A percentile compares a stretch with the other conserved stretches of the same genome.
These are phyloP conservation scores for Saksenaea vasiformis DNA, from an alignment of 371 early-diverging fungal genomes.

Conservation along the genomic window DNA sequence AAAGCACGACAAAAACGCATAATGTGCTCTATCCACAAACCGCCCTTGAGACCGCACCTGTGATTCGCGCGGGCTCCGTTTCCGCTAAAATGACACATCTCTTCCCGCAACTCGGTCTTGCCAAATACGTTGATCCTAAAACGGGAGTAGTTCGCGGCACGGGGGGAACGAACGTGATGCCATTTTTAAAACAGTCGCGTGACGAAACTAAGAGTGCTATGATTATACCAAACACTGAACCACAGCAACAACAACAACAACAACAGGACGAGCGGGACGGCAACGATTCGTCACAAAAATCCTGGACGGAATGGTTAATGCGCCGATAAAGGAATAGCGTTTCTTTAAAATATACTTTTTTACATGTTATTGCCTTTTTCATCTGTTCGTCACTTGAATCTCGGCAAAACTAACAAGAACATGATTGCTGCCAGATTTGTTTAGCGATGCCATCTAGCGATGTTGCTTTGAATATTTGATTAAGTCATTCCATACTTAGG, in stretches of 20 bases:
- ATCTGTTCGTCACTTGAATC: too few species aligned
- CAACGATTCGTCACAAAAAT: not conserved
- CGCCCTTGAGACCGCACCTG: slow-evolving; percentile 45
- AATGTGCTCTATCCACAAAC: slow-evolving; percentile 60
- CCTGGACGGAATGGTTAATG: slow-evolving; percentile 34
- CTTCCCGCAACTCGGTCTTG: slow-evolving; percentile 57
- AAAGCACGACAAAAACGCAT: slow-evolving; percentile 10
- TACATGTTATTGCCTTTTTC: too few species aligned
- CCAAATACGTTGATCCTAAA: slow-evolving; percentile 56
- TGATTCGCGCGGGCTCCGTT: slow-evolving; percentile 27
- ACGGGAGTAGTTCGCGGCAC: slow-evolving; percentile 81
- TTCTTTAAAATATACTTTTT: too few species aligned
- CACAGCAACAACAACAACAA: not conserved
- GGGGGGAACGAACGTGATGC: slow-evolving; percentile 94
- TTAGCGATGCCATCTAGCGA: too few species aligned
- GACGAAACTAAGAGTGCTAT: slow-evolving; percentile 54
- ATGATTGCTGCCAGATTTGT: too few species aligned
- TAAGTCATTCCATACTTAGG: too few species aligned
- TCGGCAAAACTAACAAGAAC: too few species aligned
- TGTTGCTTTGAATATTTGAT: too few species aligned
- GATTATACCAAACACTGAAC: slow-evolving; percentile 28
- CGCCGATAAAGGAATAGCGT: slow-evolving; percentile 19
- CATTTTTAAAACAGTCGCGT: slow-evolving; percentile 75
- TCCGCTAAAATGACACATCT: slow-evolving; percentile 37
- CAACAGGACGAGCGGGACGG: not conserved